Evolutionary conservation across 2,329 filamentous ascomycete genomes (phyloP).

Genomic region (Nothopassalora personata): DNA sequence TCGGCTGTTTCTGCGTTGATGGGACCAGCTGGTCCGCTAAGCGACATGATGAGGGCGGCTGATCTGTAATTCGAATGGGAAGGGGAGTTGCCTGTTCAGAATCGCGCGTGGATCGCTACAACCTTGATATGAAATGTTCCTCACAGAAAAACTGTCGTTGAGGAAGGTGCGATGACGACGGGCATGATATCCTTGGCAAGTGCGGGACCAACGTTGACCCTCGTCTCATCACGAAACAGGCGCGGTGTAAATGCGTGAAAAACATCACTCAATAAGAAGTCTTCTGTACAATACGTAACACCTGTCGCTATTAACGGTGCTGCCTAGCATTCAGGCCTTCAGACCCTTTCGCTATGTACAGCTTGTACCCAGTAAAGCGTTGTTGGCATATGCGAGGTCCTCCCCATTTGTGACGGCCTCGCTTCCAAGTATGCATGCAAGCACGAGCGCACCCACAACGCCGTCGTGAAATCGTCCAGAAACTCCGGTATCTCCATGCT

Average conservation of each 20-base stretch:
- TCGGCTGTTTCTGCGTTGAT: constrained; percentile 55
- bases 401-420: background rate
- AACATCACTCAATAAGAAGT: background rate
- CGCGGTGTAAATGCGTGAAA: background rate
- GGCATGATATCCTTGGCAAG: background rate
- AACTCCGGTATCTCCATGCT: background rate
- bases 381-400: background rate
- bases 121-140: background rate
- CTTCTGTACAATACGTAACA: background rate
- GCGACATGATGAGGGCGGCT: constrained; percentile 20
- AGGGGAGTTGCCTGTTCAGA: background rate
- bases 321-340: background rate
- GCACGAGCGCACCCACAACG: background rate
- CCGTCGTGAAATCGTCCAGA: background rate
- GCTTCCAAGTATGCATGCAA: background rate
- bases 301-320: background rate
- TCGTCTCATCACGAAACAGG: background rate
- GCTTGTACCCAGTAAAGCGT: background rate
- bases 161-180: background rate
- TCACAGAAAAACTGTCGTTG: background rate
- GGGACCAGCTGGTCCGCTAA: constrained; percentile 20
- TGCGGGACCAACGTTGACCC: background rate
- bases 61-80: background rate
- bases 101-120: background rate
- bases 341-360: background rate